These are phyloP conservation scores for Lodderomyces elongisporus DNA, from an alignment of 1,139 yeast genomes.

Conservation along the genomic window DNA sequence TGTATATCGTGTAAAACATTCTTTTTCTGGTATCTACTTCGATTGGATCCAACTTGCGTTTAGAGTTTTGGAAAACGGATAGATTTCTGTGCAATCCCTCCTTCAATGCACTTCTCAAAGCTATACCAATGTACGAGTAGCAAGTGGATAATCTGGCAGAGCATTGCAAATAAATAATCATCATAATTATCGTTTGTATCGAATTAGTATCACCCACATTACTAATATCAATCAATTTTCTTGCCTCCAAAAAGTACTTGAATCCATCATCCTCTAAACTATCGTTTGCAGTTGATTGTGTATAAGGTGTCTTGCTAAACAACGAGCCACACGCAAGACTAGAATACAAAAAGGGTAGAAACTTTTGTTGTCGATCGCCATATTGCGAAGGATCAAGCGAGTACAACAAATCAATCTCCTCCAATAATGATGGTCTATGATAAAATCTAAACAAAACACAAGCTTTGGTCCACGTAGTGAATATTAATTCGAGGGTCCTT, in stretches of 20 bases:
- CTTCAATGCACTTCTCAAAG: conserved; percentile 76
- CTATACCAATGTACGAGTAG: conserved; percentile 90
- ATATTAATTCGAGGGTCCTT: conserved; percentile 64
- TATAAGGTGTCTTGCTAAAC: conserved; percentile 46
- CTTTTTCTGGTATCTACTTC: conserved; percentile 84
- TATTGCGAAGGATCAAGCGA: conserved; percentile 67
- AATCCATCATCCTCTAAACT: conserved; percentile 72
- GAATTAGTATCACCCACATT: conserved; percentile 45
- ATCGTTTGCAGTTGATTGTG: conserved; percentile 33
- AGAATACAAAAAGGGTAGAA: conserved; percentile 70
- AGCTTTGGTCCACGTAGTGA: conserved; percentile 79
- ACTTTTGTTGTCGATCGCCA: conserved; percentile 68
- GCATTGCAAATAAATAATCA: conserved; percentile 79
- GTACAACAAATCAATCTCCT: conserved; percentile 43
- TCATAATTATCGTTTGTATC: conserved; percentile 67
- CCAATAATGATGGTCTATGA: conserved; percentile 75
- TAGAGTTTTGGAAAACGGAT: conserved; percentile 46
- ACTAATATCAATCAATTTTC: conserved; percentile 63
- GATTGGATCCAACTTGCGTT: conserved; percentile 61
- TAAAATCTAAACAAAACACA: conserved; percentile 81
- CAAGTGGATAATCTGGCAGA: conserved; percentile 88
- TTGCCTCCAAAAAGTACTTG: conserved; percentile 75
- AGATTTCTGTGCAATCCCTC: conserved; percentile 84
- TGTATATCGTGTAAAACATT: conserved; percentile 82
- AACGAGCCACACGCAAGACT: conserved; percentile 61